Percentiles rank a stretch among this genome's conserved stretches.
These are phyloP conservation scores for Juglanconis juglandina DNA, from an alignment of 2,329 filamentous ascomycete genomes.

Conservation along the genomic window DNA sequence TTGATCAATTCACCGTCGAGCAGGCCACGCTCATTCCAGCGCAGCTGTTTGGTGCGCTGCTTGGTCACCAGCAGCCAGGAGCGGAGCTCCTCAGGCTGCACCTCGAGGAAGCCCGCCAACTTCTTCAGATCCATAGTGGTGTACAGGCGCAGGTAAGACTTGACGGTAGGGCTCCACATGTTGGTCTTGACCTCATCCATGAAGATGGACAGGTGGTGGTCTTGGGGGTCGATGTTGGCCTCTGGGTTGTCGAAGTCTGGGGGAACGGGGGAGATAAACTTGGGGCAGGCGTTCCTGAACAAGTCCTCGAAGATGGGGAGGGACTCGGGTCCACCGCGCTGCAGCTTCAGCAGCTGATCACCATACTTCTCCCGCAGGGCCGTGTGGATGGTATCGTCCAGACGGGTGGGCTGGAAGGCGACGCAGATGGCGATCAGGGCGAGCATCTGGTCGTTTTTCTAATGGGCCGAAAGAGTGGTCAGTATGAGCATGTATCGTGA, in stretches of 20 bases:
- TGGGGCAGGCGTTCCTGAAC: conserved; percentile 95
- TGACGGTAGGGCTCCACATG: conserved; percentile 95
- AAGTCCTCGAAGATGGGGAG: conserved; percentile 98
- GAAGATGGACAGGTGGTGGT: conserved; percentile 96
- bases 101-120: conserved; percentile 93
- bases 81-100: conserved; percentile 92
- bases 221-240: conserved; percentile 91
- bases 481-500: neutral
- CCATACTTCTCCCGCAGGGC: conserved; percentile 98
- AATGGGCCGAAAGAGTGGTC: neutral
- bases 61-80: conserved; percentile 96
- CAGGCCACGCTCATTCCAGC: conserved; percentile 87
- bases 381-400: conserved; percentile 99
- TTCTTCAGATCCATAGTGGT: conserved; percentile 99
- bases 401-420: conserved; percentile 91
- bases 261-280: conserved; percentile 97
- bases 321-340: conserved; percentile 91
- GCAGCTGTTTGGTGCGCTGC: conserved; percentile 93
- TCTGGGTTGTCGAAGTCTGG: conserved; percentile 97
- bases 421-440: conserved; percentile 98
- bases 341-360: conserved; percentile 94
- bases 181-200: conserved; percentile 99
- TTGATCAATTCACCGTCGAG: conserved; percentile 91
- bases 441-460: conserved; percentile 99
- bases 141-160: conserved; percentile 98